Evolutionary conservation across 495 filamentous ascomycete species (phyloP).

Genomic region (Neurospora sp.): DNA sequence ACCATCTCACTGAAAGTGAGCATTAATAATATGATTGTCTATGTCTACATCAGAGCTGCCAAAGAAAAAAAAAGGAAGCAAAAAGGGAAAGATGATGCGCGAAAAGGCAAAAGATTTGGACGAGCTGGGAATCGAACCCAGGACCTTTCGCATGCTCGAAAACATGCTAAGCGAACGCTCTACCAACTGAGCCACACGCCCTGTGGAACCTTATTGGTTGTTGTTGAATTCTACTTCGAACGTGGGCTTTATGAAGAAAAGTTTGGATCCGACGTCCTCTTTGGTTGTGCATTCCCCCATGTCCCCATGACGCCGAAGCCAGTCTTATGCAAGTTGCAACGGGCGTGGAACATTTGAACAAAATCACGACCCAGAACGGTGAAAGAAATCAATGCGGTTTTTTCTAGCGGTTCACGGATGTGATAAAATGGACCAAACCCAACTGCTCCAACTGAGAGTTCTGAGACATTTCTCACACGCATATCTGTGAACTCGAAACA

Average conservation of each 20-base stretch:
- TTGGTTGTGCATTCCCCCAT: background rate
- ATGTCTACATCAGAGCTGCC: too few relatives aligned
- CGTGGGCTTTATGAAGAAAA: background rate
- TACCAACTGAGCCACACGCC: background rate
- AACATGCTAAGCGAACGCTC: background rate
- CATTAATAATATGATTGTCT: too few relatives aligned
- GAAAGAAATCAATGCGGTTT: too few relatives aligned
- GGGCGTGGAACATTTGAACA: background rate
- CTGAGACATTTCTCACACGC: background rate
- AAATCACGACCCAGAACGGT: too few relatives aligned
- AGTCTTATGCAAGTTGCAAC: too few relatives aligned
- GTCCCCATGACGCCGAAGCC: background rate
- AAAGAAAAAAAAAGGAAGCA: too few relatives aligned
- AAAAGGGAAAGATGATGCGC: too few relatives aligned
- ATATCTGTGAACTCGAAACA: background rate
- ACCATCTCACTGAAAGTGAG: too few relatives aligned
- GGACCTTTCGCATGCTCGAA: background rate
- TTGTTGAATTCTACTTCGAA: background rate
- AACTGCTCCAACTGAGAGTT: background rate
- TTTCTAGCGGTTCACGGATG: too few relatives aligned
- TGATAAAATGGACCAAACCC: too few relatives aligned
- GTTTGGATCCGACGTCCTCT: background rate
- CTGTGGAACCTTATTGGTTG: background rate
- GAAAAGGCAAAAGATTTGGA: background rate
- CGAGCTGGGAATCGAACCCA: background rate